Evolutionary conservation across 2,329 filamentous ascomycete genomes (phyloP).

Genomic region (Pseudogymnoascus sp.): DNA sequence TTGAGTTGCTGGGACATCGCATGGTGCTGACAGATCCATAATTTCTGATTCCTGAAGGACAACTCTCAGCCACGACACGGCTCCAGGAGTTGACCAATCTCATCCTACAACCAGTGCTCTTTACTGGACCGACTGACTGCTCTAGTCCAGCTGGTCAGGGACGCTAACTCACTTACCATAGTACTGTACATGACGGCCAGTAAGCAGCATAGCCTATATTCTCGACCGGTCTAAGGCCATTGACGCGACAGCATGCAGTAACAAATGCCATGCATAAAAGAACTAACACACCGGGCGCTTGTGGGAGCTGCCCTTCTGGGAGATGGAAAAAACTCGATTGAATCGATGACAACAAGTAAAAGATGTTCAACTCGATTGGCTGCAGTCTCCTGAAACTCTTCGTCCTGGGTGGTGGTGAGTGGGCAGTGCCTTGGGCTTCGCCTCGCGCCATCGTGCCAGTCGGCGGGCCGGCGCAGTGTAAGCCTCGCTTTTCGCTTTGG

Average conservation of each 20-base stretch:
- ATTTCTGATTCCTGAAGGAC: not conserved
- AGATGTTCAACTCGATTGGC: not conserved
- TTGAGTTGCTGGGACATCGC: not conserved
- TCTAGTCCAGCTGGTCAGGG: not conserved
- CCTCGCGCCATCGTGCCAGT: not conserved
- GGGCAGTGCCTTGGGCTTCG: not conserved
- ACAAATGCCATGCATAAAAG: not conserved
- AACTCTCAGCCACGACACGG: not conserved
- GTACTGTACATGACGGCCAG: not conserved
- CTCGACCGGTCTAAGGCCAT: not conserved
- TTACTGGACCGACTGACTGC: not conserved
- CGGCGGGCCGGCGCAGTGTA: not conserved
- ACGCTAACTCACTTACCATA: not conserved
- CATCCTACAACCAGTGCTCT: not conserved
- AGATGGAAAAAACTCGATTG: not conserved
- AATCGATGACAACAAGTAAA: not conserved
- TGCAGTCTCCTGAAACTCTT: not conserved
- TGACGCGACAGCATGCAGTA: not conserved
- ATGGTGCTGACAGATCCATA: not conserved
- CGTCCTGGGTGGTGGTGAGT: not conserved
- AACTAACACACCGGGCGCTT: not conserved
- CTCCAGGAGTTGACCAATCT: not conserved
- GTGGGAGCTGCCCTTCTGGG: not conserved
- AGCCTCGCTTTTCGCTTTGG: conserved; percentile 2
- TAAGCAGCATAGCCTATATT: not conserved